Evolutionary conservation across 441 rosid genomes (phyloP).

Genomic region (Gossypium laxum): DNA sequence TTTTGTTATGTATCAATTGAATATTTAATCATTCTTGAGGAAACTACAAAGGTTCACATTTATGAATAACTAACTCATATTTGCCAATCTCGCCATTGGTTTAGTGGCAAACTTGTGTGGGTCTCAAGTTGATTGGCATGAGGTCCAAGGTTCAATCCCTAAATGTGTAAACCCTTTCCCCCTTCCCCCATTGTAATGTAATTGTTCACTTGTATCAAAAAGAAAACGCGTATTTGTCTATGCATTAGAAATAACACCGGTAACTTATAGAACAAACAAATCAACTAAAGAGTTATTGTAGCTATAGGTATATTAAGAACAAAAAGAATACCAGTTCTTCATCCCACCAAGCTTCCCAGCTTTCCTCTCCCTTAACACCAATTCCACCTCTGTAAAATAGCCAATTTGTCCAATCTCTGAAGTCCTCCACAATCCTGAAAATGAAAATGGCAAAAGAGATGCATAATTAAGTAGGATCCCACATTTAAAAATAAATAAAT

Average conservation of each 20-base stretch:
- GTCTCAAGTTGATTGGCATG: no score
- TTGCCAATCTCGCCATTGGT: neutral
- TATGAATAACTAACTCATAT: neutral
- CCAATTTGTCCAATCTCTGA: constrained; percentile 99
- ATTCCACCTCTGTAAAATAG: constrained; percentile 98
- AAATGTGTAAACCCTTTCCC: no score
- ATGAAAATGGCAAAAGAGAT: constrained; percentile 20
- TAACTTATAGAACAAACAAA: neutral
- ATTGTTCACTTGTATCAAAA: no score
- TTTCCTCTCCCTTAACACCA: constrained; percentile 96
- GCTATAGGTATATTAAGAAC: neutral
- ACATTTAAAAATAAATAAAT: neutral
- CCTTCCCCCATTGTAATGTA: no score
- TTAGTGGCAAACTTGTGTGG: no score
- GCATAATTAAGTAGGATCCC: neutral
- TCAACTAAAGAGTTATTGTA: neutral
- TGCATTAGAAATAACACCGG: neutral
- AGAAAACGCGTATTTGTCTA: neutral
- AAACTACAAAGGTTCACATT: neutral
- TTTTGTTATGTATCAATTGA: neutral
- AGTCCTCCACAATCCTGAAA: constrained; percentile 87
- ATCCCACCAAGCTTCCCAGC: constrained; percentile 99
- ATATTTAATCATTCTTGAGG: neutral
- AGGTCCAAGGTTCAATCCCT: no score
- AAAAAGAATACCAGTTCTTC: constrained; percentile 70